These are phyloP conservation scores for Phytophthora lateralis DNA, from an alignment of 352 stramenopile genomes.

Conservation along the genomic window DNA sequence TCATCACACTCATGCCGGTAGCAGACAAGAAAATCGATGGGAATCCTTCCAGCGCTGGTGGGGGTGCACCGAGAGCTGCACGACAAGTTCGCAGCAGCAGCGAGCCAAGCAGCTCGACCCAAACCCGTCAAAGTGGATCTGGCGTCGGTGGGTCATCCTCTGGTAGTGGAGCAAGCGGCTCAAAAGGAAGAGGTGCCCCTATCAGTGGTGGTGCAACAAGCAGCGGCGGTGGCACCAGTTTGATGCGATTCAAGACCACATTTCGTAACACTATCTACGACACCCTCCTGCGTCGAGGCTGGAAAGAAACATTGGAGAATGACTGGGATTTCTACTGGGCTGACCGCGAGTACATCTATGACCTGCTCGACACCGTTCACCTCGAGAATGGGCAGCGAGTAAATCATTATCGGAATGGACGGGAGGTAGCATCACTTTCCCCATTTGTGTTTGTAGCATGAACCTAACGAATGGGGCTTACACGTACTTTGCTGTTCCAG, in stretches of 20 bases:
- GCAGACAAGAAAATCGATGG: slow-evolving; percentile 37
- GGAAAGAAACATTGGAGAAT: slow-evolving; percentile 89
- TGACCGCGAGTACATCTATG: slow-evolving; percentile 91
- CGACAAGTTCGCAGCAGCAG: slow-evolving; percentile 50
- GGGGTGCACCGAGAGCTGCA: slow-evolving; percentile 16
- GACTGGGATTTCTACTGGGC: slow-evolving; percentile 93
- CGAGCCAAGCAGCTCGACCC: slow-evolving; percentile 27
- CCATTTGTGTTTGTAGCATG: background rate
- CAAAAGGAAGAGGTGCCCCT: slow-evolving; percentile 21
- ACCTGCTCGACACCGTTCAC: slow-evolving; percentile 90
- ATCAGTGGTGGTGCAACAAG: slow-evolving; percentile 10
- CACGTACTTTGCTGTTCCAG: slow-evolving; percentile 26
- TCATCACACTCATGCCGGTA: slow-evolving; percentile 10
- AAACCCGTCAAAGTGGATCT: slow-evolving; percentile 21
- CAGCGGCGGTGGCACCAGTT: slow-evolving; percentile 12
- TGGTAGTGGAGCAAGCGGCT: slow-evolving; percentile 8
- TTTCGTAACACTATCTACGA: slow-evolving; percentile 95
- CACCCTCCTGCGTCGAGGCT: slow-evolving; percentile 85
- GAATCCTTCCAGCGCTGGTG: slow-evolving; percentile 33
- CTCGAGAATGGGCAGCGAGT: slow-evolving; percentile 85
- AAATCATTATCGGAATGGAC: slow-evolving; percentile 92
- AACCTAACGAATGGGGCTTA: background rate
- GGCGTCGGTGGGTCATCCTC: slow-evolving; percentile 5
- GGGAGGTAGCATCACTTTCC: slow-evolving; percentile 48
- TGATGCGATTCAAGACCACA: slow-evolving; percentile 82